Base-by-base conservation (phyloP, 345 rosid species). In the Dimocarpus longan region DNA sequence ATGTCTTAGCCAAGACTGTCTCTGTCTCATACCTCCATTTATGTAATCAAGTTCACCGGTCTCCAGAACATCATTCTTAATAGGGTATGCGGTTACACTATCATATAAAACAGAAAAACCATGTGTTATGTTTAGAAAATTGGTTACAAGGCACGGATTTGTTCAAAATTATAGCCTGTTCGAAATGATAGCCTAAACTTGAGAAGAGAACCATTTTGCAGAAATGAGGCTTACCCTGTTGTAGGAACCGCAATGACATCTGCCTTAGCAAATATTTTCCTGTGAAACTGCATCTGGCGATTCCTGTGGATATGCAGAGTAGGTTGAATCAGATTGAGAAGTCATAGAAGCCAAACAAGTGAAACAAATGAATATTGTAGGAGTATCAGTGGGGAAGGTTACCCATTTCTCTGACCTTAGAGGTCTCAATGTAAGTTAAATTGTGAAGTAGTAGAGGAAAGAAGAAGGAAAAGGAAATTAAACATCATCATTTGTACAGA, bases 41-140 rank as follows among this genome's bases (percentile, higher is more conserved):
- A 89, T 71, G 86, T 90, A 88, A 83, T 92, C 94, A 21, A 92
- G 90, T 76, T 92, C 97, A 44, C 97, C 97, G 0, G 97, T 90
- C 77, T 85, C 54, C 0, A 74, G 10, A 60, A 87, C 87, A 77
- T 89, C 94, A 24, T 88, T 80, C 19, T 72, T 40, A 57, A 90
- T 87, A 0, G 87, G 71, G 72, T 90, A 92, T 16, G 97, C 94
- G 22, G 97, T 92, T 59, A 92, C 93, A 0, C 97, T 92, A 83
- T 74, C 54, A 74, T 8, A 16, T n/a, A 5, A 37, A 24, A 11
- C 18, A 43, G 54, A 24, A 68, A 66, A 66, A 39, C 18, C 19
- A 10, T 67, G 48, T 6, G 71, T 68, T n/a, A 68, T 10, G 6
- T 68, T n/a, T n/a, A n/a, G n/a, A n/a, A 16, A 37, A 67, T 40